Evolutionary conservation across 192 early-diverging fungal genomes (phyloP), one percentile per base, ranked within the genome.

Genomic region (Lobosporangium transversale): DNA sequence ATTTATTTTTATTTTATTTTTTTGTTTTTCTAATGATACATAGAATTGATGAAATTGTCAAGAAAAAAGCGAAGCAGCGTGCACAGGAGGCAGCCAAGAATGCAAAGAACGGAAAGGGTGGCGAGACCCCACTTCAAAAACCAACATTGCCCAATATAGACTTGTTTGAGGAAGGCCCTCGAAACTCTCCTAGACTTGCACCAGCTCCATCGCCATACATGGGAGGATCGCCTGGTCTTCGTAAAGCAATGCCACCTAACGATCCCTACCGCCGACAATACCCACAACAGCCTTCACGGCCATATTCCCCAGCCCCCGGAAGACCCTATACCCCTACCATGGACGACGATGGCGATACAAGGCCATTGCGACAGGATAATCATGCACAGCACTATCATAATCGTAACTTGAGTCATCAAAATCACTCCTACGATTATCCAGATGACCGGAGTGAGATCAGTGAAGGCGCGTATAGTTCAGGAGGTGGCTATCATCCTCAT

Each of bases 11-110:
- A 53, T 76, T 23, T 52, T 47, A 23, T 29, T 18, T 31, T 27
- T 29, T 40, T 45, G 47, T 37, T 36, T 18, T 66, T 44, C n/a
- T n/a, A n/a, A n/a, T n/a, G n/a, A n/a, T n/a, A n/a, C n/a, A n/a
- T 36, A 76, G 73, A 53, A 90, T 90, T 69, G 80, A 63, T 56
- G 89, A 90, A 60, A 70, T 90, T 49, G 76, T 90, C 27, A 80
- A 79, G 40, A 59, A 71, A 32, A 87, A 87, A 54, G 64, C 73
- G 0, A 64, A 75, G 52, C 76, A 85, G 62, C 83, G 86, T 32
- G 59, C 70, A 49, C 53, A 55, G 35, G 64, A 74, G 12, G 37
- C 62, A 31, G 55, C 71, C 23, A 66, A 65, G 33, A 67, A 65
- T 29, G 18, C 35, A 35, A 60, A 58, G 52, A 35, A 30, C 2